Evolutionary conservation across 108 stramenopile species (phyloP).

Genomic region (Aurantiochytrium sp.): DNA sequence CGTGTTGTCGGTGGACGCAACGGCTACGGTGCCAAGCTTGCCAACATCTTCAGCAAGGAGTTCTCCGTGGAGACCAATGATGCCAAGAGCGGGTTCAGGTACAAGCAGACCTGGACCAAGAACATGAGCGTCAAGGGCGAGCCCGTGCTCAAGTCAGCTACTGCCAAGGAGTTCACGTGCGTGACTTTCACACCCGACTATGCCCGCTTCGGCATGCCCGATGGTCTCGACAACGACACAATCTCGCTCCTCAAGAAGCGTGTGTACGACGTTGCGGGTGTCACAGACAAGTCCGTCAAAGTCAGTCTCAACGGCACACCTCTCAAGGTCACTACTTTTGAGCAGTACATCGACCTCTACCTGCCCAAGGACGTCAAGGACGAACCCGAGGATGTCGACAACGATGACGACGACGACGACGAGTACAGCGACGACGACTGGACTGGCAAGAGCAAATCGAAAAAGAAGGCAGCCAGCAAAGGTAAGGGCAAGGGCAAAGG

Average conservation of each 20-base stretch:
- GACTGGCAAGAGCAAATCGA: conserved; percentile 36
- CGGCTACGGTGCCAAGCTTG: conserved; percentile 98
- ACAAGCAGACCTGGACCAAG: conserved; percentile 70
- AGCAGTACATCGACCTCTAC: conserved; percentile 81
- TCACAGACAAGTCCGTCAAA: conserved; percentile 67
- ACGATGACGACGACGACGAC: not conserved
- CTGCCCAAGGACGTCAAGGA: conserved; percentile 26
- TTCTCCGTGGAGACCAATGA: conserved; percentile 86
- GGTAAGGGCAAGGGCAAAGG: too few relatives aligned
- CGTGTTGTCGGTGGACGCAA: conserved; percentile 95
- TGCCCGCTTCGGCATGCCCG: conserved; percentile 76
- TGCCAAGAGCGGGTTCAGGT: conserved; percentile 57
- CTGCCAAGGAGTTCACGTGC: conserved; percentile 77
- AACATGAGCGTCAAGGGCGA: conserved; percentile 76
- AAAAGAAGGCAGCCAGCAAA: not conserved
- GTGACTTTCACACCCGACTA: conserved; percentile 94
- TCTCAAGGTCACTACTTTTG: conserved; percentile 75
- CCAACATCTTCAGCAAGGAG: conserved; percentile 89
- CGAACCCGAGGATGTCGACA: not conserved
- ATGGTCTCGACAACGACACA: conserved; percentile 73
- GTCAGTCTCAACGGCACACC: conserved; percentile 80
- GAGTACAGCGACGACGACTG: not conserved
- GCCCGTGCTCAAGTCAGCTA: conserved; percentile 57
- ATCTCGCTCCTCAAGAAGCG: conserved; percentile 79
- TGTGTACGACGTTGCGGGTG: conserved; percentile 97